Base-by-base conservation (phyloP, 768 basidiomycete genomes). In the Termitomyces eurrhizus region DNA sequence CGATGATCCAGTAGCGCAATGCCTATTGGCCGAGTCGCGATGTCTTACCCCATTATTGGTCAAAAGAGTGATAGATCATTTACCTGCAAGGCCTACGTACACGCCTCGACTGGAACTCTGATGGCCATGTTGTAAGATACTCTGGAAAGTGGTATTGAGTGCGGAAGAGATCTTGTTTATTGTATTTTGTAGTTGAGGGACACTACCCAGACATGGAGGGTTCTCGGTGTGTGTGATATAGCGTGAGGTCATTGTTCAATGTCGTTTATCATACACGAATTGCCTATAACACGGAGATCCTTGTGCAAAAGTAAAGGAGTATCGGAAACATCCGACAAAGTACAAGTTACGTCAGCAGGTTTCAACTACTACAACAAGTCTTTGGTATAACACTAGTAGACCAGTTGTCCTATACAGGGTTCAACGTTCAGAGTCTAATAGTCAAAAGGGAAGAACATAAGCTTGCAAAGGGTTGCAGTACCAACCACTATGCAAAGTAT, bases 41-140 rank as follows among this genome's bases (percentile, higher is more conserved):
- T 46, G 46, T 48, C n/a, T 51, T 33, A 29, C 26, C 11, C 44
- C 4, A 4, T 1, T 4, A 16, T 50, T 21, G 8, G 8, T 2
- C 1, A 24, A n/a, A 9, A 29, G 35, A 35, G 18, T 11, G n/a
- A 5, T 1, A 35, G 24, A 7, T 50, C 12, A 58, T 56, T 54
- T 49, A 65, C 66, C 66, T 66, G 61, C 49, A 35, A 61, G 51
- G 7, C 64, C 66, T n/a, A 57, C 18, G 14, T 66, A 66, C 7
- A 66, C 45, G 16, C 56, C 45, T 44, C 57, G 51, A 29, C 49
- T 54, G n/a, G 44, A 52, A 46, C 18, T 42, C 7, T 58, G 52
- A 12, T 56, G 26, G 24, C 45, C 49, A 39, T 59, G 52, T 14
- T 52, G 57, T 32, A 39, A n/a, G 18, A 62, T 50, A 13, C 37